phyloP scores from a whole-genome alignment of 2,329 filamentous ascomycete species.

The Diplodia intermedia region DNA sequence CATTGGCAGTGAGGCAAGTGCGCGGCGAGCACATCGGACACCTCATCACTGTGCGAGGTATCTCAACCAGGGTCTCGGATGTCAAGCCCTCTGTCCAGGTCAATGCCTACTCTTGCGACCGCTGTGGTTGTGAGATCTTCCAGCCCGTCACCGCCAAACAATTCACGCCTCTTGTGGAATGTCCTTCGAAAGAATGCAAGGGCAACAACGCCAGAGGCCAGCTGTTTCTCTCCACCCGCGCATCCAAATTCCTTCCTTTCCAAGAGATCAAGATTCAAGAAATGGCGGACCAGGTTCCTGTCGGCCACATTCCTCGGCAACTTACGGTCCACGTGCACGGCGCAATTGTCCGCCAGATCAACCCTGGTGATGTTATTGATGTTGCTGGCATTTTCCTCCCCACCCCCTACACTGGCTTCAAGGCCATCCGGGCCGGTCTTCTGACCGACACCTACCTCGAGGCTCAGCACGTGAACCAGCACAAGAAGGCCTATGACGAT shows the following conservation, averaged over 20 bases:
- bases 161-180: slow-evolving; percentile 84
- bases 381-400: slow-evolving; percentile 95
- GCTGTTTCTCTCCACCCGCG: slow-evolving; percentile 90
- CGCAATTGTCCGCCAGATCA: slow-evolving; percentile 82
- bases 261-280: slow-evolving; percentile 99
- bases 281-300: slow-evolving; percentile 98
- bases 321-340: slow-evolving; percentile 91
- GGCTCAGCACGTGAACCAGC: slow-evolving; percentile 89
- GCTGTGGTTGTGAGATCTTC: slow-evolving; percentile 96
- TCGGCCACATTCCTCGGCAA: slow-evolving; percentile 93
- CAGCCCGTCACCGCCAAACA: slow-evolving; percentile 92
- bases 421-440: slow-evolving; percentile 94
- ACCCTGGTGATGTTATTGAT: slow-evolving; percentile 92
- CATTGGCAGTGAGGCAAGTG: slow-evolving; percentile 89
- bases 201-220: slow-evolving; percentile 92
- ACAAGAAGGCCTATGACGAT: slow-evolving; percentile 98
- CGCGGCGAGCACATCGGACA: slow-evolving; percentile 90
- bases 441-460: slow-evolving; percentile 97
- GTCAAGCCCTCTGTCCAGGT: slow-evolving; percentile 98
- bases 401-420: slow-evolving; percentile 98
- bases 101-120: slow-evolving; percentile 96
- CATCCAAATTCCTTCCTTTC: slow-evolving; percentile 96
- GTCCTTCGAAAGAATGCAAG: slow-evolving; percentile 88
- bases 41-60: slow-evolving; percentile 92
- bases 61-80: slow-evolving; percentile 93